Evolutionary conservation across 2,329 filamentous ascomycete genomes (phyloP), one percentile per base, ranked within the genome.

Genomic region (Rhynchosporium secalis): DNA sequence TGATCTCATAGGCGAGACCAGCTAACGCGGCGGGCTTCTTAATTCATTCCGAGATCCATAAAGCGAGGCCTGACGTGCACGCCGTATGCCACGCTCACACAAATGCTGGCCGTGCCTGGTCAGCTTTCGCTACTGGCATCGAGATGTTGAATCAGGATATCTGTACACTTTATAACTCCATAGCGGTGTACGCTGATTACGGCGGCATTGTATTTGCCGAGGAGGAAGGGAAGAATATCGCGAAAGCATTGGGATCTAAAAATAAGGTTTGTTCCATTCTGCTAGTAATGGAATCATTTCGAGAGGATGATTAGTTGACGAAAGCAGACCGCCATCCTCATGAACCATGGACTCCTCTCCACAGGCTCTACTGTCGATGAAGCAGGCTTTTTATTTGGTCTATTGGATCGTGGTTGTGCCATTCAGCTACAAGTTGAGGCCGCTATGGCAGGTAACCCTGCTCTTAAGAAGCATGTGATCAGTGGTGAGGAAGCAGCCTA

Each of bases 281-380:
- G 5, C 26, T 40, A 13, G 15, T 47, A 20, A 33, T 59, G 6
- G 36, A 13, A 46, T 29, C 15, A 15, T 46, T 51, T 10, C 20
- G 8, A 55, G 10, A 4, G 3, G 31, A 26, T 3, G 9, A 6
- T 36, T 40, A 31, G 38, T 49, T 59, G 43, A 62, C 56, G 13
- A 38, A 2, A 12, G 26, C 41, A 82, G 72, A 87, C 81, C 1
- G 80, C 85, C 65, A 86, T 91, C 52, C 76, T 91, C 56, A 79
- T 87, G 66, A 92, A 91, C 72, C 89, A 92, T 74, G 89, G 89
- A 0, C 76, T 92, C 41, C 75, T 92, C 56, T 90, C 87, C 0
- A 88, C 90, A 0, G 89, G 89, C 3, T 70, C 74, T 6, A 92
- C 89, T 0, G 88, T 92, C 2, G 89, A 92, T 71, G 89, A 92